Evolutionary conservation across 176 grass and related monocot genomes (phyloP).

Genomic region (Urochloa ruziziensis): DNA sequence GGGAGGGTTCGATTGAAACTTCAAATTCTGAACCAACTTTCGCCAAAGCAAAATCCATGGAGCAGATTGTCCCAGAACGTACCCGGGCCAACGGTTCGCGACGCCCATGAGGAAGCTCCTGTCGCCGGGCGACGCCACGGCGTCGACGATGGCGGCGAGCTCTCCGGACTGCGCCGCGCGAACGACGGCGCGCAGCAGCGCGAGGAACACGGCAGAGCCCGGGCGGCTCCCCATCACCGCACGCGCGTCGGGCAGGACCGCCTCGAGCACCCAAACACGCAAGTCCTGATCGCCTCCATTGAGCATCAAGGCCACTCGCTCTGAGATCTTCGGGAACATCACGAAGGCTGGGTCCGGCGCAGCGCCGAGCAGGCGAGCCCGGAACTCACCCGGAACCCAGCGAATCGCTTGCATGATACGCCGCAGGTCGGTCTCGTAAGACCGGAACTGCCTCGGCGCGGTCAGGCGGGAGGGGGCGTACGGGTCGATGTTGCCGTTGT

Average conservation of each 20-base stretch:
- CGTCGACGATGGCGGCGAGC: background rate
- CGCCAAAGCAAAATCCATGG: background rate
- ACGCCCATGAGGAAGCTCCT: background rate
- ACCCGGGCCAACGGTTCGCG: background rate
- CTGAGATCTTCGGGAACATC: background rate
- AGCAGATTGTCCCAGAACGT: background rate
- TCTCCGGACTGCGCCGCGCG: background rate
- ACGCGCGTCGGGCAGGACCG: background rate
- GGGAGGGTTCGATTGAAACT: background rate
- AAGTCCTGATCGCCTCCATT: background rate
- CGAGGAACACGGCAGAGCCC: slow-evolving; percentile 6
- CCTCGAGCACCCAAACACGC: slow-evolving; percentile 6
- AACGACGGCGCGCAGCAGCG: background rate
- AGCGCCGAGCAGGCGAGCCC: background rate
- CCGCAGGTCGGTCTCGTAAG: background rate
- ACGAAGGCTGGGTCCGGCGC: background rate
- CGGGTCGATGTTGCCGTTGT: background rate
- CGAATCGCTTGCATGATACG: no score
- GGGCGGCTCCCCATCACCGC: background rate
- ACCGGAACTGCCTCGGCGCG: background rate
- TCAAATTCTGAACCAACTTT: background rate
- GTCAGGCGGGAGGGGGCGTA: background rate
- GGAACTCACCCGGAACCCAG: background rate
- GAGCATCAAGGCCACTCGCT: slow-evolving; percentile 8
- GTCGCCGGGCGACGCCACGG: background rate